These are phyloP conservation scores for Arthrocladium fulminans DNA, from an alignment of 2,329 filamentous ascomycete species.

Conservation along the genomic window DNA sequence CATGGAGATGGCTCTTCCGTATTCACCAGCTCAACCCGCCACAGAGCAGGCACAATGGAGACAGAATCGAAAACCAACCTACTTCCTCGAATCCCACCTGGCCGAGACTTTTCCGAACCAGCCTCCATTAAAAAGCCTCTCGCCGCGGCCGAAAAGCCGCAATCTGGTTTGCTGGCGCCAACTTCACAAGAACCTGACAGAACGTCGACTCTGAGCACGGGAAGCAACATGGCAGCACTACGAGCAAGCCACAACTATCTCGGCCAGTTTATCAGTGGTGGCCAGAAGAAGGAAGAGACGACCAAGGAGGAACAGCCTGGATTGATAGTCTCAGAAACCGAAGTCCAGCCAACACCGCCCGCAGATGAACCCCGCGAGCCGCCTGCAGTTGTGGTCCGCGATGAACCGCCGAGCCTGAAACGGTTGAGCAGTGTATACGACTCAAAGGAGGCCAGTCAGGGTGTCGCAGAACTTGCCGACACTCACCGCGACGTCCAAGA, in stretches of 20 bases:
- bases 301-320: conserved; percentile 10
- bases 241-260: conserved; percentile 33
- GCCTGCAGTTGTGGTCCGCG: conserved; percentile 17
- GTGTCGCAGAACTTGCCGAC: conserved; percentile 1
- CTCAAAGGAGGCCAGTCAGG: neutral
- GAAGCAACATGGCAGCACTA: conserved; percentile 24
- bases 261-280: conserved; percentile 30
- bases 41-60: conserved; percentile 16
- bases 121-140: neutral
- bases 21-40: conserved; percentile 42
- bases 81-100: conserved; percentile 48
- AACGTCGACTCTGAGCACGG: conserved; percentile 21
- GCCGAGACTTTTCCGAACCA: conserved; percentile 28
- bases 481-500: conserved; percentile 7
- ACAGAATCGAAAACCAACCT: conserved; percentile 35
- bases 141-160: conserved; percentile 5
- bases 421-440: conserved; percentile 4
- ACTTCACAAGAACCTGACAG: conserved; percentile 8
- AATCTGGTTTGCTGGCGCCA: conserved; percentile 17
- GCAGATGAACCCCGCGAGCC: conserved; percentile 16
- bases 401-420: neutral
- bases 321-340: conserved; percentile 14
- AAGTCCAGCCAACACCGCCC: conserved; percentile 13
- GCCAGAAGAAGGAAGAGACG: conserved; percentile 17
- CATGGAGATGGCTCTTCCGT: conserved; percentile 44